Evolutionary conservation across 1,284 basidiomycete species (phyloP).

Genomic region (Marasmius fiardii): DNA sequence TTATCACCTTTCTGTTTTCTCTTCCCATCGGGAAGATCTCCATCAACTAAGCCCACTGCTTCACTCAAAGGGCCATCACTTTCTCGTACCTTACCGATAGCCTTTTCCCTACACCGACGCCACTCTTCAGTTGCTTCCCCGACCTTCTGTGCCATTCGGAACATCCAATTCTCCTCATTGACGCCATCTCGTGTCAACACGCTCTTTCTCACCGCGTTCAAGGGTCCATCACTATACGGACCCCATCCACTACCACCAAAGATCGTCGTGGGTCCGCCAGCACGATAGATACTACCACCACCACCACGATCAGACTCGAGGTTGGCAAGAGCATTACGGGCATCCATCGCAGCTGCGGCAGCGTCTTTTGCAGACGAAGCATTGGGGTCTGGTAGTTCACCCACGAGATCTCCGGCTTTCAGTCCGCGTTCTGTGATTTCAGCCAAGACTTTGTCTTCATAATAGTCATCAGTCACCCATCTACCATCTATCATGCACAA

Average conservation of each 20-base stretch:
- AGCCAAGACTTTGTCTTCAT: slow-evolving; percentile 76
- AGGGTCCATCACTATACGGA: slow-evolving; percentile 80
- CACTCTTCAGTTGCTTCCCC: slow-evolving; percentile 63
- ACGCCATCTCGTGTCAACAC: slow-evolving; percentile 69
- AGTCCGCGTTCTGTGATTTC: slow-evolving; percentile 71
- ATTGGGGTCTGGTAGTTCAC: slow-evolving; percentile 75
- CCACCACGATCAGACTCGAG: slow-evolving; percentile 23
- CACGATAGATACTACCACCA: slow-evolving; percentile 66
- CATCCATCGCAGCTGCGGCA: not conserved
- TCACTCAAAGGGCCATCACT: slow-evolving; percentile 12
- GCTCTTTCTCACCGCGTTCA: slow-evolving; percentile 76
- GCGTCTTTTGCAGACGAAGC: slow-evolving; percentile 27
- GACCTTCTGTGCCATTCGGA: slow-evolving; percentile 65
- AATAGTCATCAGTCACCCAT: slow-evolving; percentile 95
- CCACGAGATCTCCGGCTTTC: slow-evolving; percentile 72
- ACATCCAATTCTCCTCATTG: slow-evolving; percentile 89
- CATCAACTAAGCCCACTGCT: slow-evolving; percentile 23
- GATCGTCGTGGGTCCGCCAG: slow-evolving; percentile 84
- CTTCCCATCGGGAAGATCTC: slow-evolving; percentile 20
- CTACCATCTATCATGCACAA: slow-evolving; percentile 61
- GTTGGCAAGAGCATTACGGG: not conserved
- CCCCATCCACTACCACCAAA: slow-evolving; percentile 81
- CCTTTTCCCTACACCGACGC: slow-evolving; percentile 47
- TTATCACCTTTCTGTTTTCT: slow-evolving; percentile 16
- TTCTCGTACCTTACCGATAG: slow-evolving; percentile 34